Evolutionary conservation across 176 grass and related monocot genomes (phyloP).

Genomic region (Rhynchospora tenuis): DNA sequence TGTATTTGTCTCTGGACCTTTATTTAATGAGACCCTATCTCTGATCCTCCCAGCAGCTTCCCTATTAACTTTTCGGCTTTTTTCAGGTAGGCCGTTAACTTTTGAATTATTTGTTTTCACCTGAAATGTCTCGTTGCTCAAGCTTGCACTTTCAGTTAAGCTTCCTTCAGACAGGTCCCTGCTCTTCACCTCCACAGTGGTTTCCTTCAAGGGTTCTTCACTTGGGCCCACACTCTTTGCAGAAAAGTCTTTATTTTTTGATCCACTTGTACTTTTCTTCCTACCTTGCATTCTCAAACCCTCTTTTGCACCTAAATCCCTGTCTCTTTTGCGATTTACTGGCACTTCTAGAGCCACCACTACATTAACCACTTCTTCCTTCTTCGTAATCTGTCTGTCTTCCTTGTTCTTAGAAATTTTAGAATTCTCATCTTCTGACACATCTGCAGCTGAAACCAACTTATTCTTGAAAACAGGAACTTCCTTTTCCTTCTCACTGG

Average conservation of each 20-base stretch:
- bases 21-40: background rate
- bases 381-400: background rate
- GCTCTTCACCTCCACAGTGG: background rate
- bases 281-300: constrained; percentile 2
- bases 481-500: constrained; percentile 9
- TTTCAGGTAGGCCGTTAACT: background rate
- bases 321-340: constrained; percentile 13
- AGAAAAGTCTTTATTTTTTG: constrained; percentile 12
- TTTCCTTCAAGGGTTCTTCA: constrained; percentile 11
- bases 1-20: background rate
- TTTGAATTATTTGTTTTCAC: background rate
- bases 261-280: background rate
- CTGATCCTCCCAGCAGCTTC: constrained; percentile 6
- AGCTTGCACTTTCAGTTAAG: background rate
- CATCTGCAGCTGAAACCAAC: background rate
- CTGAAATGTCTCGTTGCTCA: constrained; percentile 3
- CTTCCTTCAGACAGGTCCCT: constrained; percentile 16
- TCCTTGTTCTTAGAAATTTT: constrained; percentile 1
- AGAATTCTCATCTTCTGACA: background rate
- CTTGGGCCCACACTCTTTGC: background rate
- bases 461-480: background rate
- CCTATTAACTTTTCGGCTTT: background rate
- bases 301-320: constrained; percentile 10
- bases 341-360: constrained; percentile 15
- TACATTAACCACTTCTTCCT: constrained; percentile 10